Conservation (phyloP, 495 filamentous ascomycete species). For the Cercophora newfieldiana region DNA sequence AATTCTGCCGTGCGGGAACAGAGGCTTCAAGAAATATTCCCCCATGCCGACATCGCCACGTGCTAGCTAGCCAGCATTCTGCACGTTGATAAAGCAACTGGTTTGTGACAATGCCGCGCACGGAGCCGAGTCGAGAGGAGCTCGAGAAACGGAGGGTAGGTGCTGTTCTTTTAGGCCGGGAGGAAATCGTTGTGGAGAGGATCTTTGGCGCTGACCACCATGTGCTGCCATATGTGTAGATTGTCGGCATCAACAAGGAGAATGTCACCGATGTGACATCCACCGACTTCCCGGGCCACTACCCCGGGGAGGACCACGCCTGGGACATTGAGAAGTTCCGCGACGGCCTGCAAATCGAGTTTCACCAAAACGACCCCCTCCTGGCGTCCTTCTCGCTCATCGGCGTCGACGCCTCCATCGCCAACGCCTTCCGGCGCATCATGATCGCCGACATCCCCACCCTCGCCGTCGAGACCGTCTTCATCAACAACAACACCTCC, state of each 20-base stretch:
- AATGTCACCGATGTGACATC: conserved; percentile 85
- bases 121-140: conserved; percentile 42
- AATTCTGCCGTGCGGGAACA: conserved; percentile 30
- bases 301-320: conserved; percentile 82
- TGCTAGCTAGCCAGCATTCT: neutral
- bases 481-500: conserved; percentile 90
- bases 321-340: conserved; percentile 81
- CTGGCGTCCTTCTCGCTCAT: conserved; percentile 87
- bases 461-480: conserved; percentile 89
- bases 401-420: conserved; percentile 86
- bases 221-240: conserved; percentile 55
- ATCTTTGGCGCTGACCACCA: conserved; percentile 11
- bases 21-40: conserved; percentile 27
- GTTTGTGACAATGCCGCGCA: conserved; percentile 41
- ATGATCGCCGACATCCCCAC: conserved; percentile 93
- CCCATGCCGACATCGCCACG: neutral
- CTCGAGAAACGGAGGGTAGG: conserved; percentile 44
- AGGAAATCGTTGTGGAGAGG: neutral
- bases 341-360: conserved; percentile 67
- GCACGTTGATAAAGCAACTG: conserved; percentile 10
- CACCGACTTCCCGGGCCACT: conserved; percentile 80
- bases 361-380: conserved; percentile 73
- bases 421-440: conserved; percentile 98
- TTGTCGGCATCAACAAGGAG: conserved; percentile 82
- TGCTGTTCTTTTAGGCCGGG: neutral